These are phyloP conservation scores for Leccinum griseonigrum DNA, from an alignment of 1,284 basidiomycete species.

Conservation along the genomic window DNA sequence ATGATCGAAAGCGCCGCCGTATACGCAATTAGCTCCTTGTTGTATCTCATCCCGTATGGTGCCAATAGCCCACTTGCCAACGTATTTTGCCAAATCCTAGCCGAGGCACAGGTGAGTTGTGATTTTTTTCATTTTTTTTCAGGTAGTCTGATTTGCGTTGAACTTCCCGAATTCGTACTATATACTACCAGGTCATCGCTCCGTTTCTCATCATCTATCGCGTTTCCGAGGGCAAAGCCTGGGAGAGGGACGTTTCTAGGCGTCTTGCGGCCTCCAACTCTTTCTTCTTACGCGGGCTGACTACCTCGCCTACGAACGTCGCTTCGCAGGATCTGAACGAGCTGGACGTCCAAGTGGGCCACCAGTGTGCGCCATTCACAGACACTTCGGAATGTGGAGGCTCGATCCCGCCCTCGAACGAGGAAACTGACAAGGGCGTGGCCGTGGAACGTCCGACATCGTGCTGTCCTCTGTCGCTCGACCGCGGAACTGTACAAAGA, in stretches of 20 bases:
- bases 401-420: too few species aligned
- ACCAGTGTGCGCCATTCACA: too few species aligned
- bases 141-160: background rate
- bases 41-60: conserved; percentile 29
- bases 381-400: too few species aligned
- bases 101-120: conserved; percentile 27
- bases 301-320: too few species aligned
- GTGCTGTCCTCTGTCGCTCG: too few species aligned
- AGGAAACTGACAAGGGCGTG: too few species aligned
- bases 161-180: too few species aligned
- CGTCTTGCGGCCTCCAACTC: conserved; percentile 2
- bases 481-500: too few species aligned
- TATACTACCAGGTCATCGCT: conserved; percentile 22
- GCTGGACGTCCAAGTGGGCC: too few species aligned
- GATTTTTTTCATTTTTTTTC: background rate
- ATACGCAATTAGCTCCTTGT: conserved; percentile 28
- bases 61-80: conserved; percentile 23
- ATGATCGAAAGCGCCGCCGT: conserved; percentile 31
- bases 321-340: too few species aligned
- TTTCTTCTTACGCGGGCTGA: conserved; percentile 4
- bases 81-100: conserved; percentile 32
- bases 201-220: conserved; percentile 35
- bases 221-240: conserved; percentile 33
- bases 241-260: conserved; percentile 19
- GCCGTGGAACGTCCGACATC: too few species aligned